phyloP scores from a whole-genome alignment of 768 basidiomycete species.

The Serendipita indica region DNA sequence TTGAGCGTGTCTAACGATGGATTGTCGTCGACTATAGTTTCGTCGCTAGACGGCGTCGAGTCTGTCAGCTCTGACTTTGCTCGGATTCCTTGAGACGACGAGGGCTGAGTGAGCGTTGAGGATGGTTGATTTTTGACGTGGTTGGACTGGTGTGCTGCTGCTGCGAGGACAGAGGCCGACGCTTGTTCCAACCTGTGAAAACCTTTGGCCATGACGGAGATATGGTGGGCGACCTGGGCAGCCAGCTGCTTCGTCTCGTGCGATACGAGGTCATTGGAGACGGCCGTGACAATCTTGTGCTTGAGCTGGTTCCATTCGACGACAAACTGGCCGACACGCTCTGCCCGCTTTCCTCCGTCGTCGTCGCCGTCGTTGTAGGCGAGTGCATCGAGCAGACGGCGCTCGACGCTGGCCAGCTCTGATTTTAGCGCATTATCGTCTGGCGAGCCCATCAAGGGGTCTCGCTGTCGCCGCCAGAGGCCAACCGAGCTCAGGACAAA shows the following conservation, averaged over 20 bases:
- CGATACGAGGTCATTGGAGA: neutral
- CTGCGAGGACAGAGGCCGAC: neutral
- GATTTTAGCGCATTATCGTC: neutral
- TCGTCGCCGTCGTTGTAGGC: neutral
- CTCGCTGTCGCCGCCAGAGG: neutral
- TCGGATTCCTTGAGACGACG: too few species aligned
- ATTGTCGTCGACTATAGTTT: too few species aligned
- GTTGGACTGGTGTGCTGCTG: too few species aligned
- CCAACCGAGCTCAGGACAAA: neutral
- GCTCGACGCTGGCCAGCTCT: neutral
- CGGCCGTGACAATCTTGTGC: neutral
- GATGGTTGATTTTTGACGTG: too few species aligned
- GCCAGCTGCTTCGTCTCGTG: conserved; percentile 6
- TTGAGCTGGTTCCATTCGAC: conserved; percentile 2
- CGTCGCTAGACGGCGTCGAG: too few species aligned
- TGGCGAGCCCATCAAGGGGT: neutral
- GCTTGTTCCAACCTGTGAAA: neutral
- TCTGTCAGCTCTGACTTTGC: too few species aligned
- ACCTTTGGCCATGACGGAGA: neutral
- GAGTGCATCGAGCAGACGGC: neutral
- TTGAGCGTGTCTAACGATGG: too few species aligned
- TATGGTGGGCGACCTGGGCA: neutral
- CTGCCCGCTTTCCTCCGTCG: too few species aligned
- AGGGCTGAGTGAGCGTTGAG: too few species aligned
- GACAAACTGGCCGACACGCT: neutral